These are phyloP conservation scores for Trichophyton simii DNA, from an alignment of 2,329 filamentous ascomycete species.

Conservation along the genomic window DNA sequence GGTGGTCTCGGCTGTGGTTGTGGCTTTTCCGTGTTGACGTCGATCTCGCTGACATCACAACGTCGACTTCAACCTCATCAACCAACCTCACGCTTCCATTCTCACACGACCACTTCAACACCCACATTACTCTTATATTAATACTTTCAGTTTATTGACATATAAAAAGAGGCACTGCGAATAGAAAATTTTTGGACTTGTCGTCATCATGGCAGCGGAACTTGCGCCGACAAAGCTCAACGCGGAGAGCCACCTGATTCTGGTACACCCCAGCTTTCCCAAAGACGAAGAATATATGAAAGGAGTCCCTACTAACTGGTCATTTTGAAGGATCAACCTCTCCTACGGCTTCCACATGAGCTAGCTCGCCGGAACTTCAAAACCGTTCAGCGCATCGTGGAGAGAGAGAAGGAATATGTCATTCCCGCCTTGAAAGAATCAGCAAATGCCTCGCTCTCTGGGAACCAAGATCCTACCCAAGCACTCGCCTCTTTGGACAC, in stretches of 20 bases:
- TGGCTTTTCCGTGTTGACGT: too few relatives aligned
- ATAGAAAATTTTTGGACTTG: background rate
- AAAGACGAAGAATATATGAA: background rate
- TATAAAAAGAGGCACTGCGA: background rate
- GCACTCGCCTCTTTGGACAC: conserved; percentile 70
- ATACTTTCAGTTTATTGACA: background rate
- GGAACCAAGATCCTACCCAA: conserved; percentile 51
- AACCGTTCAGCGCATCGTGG: conserved; percentile 43
- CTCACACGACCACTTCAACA: background rate
- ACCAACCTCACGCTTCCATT: background rate
- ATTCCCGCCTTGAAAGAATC: conserved; percentile 39
- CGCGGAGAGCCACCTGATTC: conserved; percentile 38
- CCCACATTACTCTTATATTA: background rate
- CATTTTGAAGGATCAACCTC: conserved; percentile 64
- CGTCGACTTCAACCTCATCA: background rate
- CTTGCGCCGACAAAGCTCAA: conserved; percentile 38
- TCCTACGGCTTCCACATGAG: conserved; percentile 84
- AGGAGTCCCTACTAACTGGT: background rate
- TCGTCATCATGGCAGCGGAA: conserved; percentile 28
- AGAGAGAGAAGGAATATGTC: conserved; percentile 37
- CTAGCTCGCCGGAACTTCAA: conserved; percentile 92
- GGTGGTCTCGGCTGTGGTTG: too few relatives aligned
- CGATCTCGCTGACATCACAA: background rate
- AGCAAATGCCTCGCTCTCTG: conserved; percentile 52
- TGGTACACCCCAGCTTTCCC: conserved; percentile 24